Evolutionary conservation across 805 yeast species (phyloP), one percentile per base, ranked within the genome.

Genomic region (Myxozyma vanderwaltii): DNA sequence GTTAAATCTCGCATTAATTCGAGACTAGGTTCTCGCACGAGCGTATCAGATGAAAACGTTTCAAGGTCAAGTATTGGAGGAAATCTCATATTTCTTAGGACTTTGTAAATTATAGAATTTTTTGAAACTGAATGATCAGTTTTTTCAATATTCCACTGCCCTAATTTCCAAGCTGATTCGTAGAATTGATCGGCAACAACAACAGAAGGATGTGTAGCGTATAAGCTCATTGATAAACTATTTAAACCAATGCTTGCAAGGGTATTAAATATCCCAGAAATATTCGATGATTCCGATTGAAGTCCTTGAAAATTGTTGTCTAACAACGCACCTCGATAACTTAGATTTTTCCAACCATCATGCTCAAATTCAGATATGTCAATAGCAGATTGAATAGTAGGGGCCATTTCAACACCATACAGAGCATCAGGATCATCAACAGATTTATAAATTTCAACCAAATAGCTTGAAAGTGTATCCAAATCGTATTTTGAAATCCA

Each of bases 111-210:
- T 1, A 53, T 24, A 1, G 51, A 17, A 19, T 41, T 47, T 13
- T 36, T 49, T 6, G 65, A 54, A 1, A 26, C 19, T 0, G 79
- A 69, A 0, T 59, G 63, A 1, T 68, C 69, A 0, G 85, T 77
- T 0, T 69, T 61, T 0, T 95, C 89, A 1, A 88, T 61, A 54
- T 86, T 86, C 97, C 97, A 91, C 51, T 82, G 81, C 44, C 80
- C 81, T 41, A 91, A 72, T 68, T 87, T 87, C 90, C 96, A 86
- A 0, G 85, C 81, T 82, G 90, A 85, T 58, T 81, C 83, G 69
- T 79, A 87, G 0, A 72, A 58, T 24, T 71, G 40, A 15, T 60
- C 66, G 3, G 39, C 15, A 13, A 13, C 70, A 23, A 66, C 65
- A 5, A 56, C 51, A 23, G 43, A 12, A 6, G 26, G 29, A 2